Evolutionary conservation across 2,329 filamentous ascomycete genomes (phyloP).

Genomic region (Catunica adiposa): DNA sequence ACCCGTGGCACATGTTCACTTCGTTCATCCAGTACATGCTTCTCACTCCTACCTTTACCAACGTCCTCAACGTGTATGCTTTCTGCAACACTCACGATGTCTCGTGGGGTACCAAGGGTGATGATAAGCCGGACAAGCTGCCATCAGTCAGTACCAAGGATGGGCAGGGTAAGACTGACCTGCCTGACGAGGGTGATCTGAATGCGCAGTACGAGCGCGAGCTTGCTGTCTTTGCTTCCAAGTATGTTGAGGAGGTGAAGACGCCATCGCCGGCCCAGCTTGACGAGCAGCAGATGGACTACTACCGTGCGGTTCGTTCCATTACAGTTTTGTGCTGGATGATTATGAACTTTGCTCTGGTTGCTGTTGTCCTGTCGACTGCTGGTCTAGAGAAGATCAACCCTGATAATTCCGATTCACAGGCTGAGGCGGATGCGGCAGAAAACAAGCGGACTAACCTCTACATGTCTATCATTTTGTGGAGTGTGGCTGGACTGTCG

Average conservation of each 20-base stretch:
- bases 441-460: constrained; percentile 48
- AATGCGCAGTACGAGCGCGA: constrained; percentile 91
- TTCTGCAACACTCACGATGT: constrained; percentile 99
- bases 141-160: constrained; percentile 80
- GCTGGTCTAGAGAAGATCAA: constrained; percentile 61
- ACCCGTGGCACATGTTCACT: constrained; percentile 99
- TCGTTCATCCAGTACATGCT: constrained; percentile 92
- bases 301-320: constrained; percentile 91
- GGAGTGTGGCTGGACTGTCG: constrained; percentile 72
- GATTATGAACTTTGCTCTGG: constrained; percentile 82
- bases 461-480: constrained; percentile 75
- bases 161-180: constrained; percentile 78
- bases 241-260: constrained; percentile 57
- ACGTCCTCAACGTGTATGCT: constrained; percentile 97
- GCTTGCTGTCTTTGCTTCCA: constrained; percentile 53
- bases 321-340: constrained; percentile 91
- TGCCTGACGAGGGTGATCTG: constrained; percentile 86
- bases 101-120: constrained; percentile 96
- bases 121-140: constrained; percentile 85
- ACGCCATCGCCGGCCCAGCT: constrained; percentile 35
- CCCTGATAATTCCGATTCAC: constrained; percentile 24
- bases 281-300: constrained; percentile 84
- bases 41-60: constrained; percentile 94
- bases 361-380: constrained; percentile 70
- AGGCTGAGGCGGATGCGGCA: constrained; percentile 20